Base-by-base conservation (phyloP, 805 yeast species). In the Nakazawaea populi region DNA sequence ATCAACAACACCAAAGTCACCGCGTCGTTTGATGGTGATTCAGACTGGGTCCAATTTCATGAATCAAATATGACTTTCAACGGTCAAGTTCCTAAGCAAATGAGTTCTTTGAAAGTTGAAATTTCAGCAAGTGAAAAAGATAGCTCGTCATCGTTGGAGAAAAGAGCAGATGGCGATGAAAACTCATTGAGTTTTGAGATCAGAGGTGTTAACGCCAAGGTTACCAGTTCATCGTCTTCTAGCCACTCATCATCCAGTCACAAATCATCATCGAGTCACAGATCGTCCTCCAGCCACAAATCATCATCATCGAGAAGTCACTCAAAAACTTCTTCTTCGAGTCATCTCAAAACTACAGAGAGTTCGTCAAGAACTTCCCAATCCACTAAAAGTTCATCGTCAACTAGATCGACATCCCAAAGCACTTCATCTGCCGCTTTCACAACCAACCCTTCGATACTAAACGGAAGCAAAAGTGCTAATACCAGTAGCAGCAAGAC, bases 31-130 rank as follows among this genome's bases (percentile, higher is more conserved):
- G 66, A 67, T 52, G 57, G 64, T 27, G 63, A 65, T 44, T 62
- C 67, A 27, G 62, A 65, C 46, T 92, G 98, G 98, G 71, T 92
- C 46, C 58, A 70, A 1, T 90, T 77, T 62, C 77, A 82, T 63
- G 58, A 68, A 43, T 56, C 75, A 9, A 88, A 86, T 60, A 70
- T 77, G 62, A 84, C 95, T 0, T 74, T 92, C 51, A 64, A 67
- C 39, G 99, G 99, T 31, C 61, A 67, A 14, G 86, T 84, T 24
- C 88, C 89, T 3, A 57, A 62, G 5, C 67, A 73, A 55, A 78
- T 83, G 41, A 72, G 74, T 12, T 51, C 56, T 3, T 52, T 75
- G 12, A 46, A 58, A 0, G 69, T 83, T 30, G 67, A 67, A 2
- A 64, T 85, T 32, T 76, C 82, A 24, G 69, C 67, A 0, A 52